Evolutionary conservation across 768 basidiomycete species (phyloP).

Genomic region (Macrocybe gigantea): DNA sequence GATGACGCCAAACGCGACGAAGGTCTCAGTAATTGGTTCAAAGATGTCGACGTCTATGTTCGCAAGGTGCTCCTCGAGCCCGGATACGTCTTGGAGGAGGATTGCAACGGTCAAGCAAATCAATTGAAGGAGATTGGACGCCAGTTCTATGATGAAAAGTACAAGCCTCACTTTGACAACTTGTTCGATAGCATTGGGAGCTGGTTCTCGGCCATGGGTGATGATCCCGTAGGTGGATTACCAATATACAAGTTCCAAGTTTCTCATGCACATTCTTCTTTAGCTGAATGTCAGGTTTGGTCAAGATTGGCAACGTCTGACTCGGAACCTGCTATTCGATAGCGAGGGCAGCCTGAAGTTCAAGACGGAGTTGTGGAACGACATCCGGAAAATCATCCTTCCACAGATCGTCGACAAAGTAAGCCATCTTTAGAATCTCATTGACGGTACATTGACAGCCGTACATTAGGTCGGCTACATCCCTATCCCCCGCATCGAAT

Average conservation of each 20-base stretch:
- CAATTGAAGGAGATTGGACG: slow-evolving; percentile 67
- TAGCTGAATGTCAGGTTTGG: slow-evolving; percentile 70
- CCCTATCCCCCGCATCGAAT: slow-evolving; percentile 92
- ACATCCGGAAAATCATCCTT: slow-evolving; percentile 77
- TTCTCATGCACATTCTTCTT: not conserved
- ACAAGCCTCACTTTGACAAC: slow-evolving; percentile 71
- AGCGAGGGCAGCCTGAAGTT: slow-evolving; percentile 79
- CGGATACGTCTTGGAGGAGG: slow-evolving; percentile 81
- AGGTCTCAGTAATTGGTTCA: slow-evolving; percentile 72
- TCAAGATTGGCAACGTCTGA: slow-evolving; percentile 76
- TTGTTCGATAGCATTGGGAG: slow-evolving; percentile 61
- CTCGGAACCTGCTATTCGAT: slow-evolving; percentile 79
- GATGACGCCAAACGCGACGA: slow-evolving; percentile 71
- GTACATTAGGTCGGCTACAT: slow-evolving; percentile 59
- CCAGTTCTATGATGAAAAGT: slow-evolving; percentile 66
- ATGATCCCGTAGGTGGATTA: slow-evolving; percentile 54
- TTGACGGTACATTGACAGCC: not conserved
- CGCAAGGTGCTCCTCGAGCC: slow-evolving; percentile 73
- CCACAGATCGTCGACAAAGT: slow-evolving; percentile 76
- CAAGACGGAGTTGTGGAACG: slow-evolving; percentile 86
- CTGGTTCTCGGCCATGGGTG: slow-evolving; percentile 84
- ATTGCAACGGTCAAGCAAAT: slow-evolving; percentile 59
- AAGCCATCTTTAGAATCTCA: slow-evolving; percentile 8
- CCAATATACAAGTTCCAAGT: not conserved
- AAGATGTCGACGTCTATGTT: slow-evolving; percentile 50